Base-by-base conservation (phyloP, 1,284 basidiomycete genomes). In the Meripilus lineatus region DNA sequence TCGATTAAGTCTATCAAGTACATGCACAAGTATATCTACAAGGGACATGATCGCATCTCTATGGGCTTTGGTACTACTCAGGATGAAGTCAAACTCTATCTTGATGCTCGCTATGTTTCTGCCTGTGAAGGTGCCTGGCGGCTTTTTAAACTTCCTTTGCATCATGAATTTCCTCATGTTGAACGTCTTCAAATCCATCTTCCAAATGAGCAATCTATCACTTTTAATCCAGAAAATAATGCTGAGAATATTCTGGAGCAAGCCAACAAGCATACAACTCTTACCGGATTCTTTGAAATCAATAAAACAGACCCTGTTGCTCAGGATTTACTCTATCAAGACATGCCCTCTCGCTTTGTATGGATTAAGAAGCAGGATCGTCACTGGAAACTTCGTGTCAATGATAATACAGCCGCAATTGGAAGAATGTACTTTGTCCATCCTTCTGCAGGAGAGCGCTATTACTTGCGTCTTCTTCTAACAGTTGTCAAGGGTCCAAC, bases 21-120 rank as follows among this genome's bases (percentile, higher is more conserved):
- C 47, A 45, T 66, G 4, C 63, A 65, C 57, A 76, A 75, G 47
- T 76, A 76, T 48, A 61, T 73, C 30, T 61, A 69, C 46, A 77
- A 77, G 49, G 74, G 75, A 0, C 42, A 50, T 18, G 71, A 76
- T 51, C 53, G 59, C 1, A 59, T 59, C 0, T 58, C 64, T 3
- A 34, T 71, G 4, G n/a, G n/a, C n/a, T n/a, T n/a, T n/a, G n/a
- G n/a, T n/a, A n/a, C n/a, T n/a, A n/a, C n/a, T n/a, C n/a, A n/a
- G n/a, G n/a, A n/a, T n/a, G 63, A 69, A 40, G 65, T 68, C 32
- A 50, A 59, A 22, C 60, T 65, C 2, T 68, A 50, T 39, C 58
- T 55, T 54, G 52, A 60, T 22, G 65, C 47, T 0, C 55, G 58
- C 1, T 68, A 68, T 47, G 49, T 69, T 0, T 63, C 63, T 8